Conservation (phyloP, 306 rosid genomes). For the Trifolium dubium region DNA sequence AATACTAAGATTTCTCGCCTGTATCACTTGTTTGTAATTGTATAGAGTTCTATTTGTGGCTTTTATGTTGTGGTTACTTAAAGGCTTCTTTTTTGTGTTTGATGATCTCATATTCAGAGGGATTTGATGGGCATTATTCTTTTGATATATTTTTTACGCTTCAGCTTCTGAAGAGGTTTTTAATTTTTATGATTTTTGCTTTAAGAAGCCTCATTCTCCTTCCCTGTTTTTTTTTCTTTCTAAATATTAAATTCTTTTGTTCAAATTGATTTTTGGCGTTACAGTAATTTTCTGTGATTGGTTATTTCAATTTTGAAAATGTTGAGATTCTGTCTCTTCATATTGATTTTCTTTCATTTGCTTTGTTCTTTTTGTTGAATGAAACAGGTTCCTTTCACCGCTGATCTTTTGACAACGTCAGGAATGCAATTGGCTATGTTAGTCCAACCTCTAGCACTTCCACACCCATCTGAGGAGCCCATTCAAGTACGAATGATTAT, state of each 20-base stretch:
- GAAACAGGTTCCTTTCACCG: conserved; percentile 85
- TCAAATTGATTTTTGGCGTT: conserved; percentile 34
- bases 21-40: conserved; percentile 38
- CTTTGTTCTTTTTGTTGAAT: conserved; percentile 42
- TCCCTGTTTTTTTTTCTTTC: conserved; percentile 34
- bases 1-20: conserved; percentile 23
- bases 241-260: not conserved
- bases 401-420: conserved; percentile 88
- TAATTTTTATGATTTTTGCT: not conserved
- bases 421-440: conserved; percentile 97
- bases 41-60: conserved; percentile 33
- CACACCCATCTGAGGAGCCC: conserved; percentile 96
- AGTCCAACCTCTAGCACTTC: conserved; percentile 97
- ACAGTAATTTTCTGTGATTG: conserved; percentile 24
- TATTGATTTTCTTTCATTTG: conserved; percentile 37
- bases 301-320: conserved; percentile 23
- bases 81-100: conserved; percentile 11
- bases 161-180: conserved; percentile 17
- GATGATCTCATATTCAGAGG: conserved; percentile 17
- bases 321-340: conserved; percentile 27
- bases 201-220: not conserved
- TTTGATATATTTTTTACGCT: conserved; percentile 36
- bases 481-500: conserved; percentile 65
- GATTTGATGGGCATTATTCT: conserved; percentile 10
- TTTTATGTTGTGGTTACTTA: conserved; percentile 25